Percentiles rank a stretch among this genome's conserved stretches.
phyloP scores from a whole-genome alignment of 2,329 filamentous ascomycete genomes.

The Diaporthe helianthi region DNA sequence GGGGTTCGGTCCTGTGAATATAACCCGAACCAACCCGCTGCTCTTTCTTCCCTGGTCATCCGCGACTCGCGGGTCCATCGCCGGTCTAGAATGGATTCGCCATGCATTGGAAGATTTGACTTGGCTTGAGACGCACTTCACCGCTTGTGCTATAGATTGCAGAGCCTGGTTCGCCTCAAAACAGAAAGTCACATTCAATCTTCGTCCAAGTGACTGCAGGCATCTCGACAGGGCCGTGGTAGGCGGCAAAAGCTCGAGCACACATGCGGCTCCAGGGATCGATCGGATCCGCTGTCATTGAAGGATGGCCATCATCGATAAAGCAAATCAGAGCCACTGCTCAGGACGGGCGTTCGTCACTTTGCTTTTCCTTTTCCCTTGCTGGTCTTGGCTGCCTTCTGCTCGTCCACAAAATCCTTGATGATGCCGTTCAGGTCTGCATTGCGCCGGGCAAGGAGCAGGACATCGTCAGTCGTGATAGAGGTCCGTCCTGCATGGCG shows the following conservation, averaged over 20 bases:
- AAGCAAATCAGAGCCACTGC: background rate
- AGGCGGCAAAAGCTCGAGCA: background rate
- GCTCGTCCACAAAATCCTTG: constrained; percentile 69
- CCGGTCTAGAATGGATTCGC: background rate
- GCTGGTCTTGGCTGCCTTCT: constrained; percentile 52
- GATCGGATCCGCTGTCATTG: background rate
- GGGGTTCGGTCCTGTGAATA: background rate
- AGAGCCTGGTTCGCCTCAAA: background rate
- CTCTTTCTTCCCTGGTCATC: background rate
- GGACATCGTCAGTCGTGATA: constrained; percentile 84
- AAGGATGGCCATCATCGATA: background rate
- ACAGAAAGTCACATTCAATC: background rate
- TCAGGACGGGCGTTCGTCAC: constrained; percentile 38
- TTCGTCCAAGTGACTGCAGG: background rate
- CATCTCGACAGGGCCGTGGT: background rate
- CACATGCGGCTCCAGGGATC: too few species aligned
- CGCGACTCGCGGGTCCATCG: background rate
- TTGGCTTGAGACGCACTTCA: background rate
- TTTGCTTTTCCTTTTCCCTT: constrained; percentile 45
- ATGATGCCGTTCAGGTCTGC: constrained; percentile 82
- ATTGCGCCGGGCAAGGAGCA: constrained; percentile 86
- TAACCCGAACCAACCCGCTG: background rate
- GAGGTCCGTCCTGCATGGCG: constrained; percentile 83
- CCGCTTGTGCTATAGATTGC: background rate
- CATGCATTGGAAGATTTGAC: background rate